Conservation (phyloP, 768 basidiomycete species). For the Mycena alexandri region DNA sequence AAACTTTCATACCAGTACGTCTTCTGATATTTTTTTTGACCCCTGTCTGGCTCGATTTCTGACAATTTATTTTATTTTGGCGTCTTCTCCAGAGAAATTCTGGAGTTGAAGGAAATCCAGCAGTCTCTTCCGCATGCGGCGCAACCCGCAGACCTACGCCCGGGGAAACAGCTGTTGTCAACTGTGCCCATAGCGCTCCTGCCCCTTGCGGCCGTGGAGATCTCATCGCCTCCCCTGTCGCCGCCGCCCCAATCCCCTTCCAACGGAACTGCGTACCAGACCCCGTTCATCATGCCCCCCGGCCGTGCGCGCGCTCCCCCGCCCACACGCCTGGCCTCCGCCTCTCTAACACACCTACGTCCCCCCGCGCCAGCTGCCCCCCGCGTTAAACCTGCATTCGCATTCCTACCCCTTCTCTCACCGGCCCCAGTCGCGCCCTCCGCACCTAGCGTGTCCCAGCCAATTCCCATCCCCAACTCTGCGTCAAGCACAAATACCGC, state of each 20-base stretch:
- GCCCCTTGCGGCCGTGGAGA: slow-evolving; percentile 59
- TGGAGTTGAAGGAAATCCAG: slow-evolving; percentile 79
- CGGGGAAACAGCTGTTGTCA: slow-evolving; percentile 56
- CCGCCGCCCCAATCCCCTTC: slow-evolving; percentile 2
- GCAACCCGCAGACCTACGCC: slow-evolving; percentile 62
- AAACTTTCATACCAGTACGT: slow-evolving; percentile 78
- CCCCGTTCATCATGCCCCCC: slow-evolving; percentile 37
- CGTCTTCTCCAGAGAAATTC: slow-evolving; percentile 61
- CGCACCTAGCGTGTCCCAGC: background rate
- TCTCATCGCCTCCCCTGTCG: slow-evolving; percentile 9
- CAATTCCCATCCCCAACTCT: background rate
- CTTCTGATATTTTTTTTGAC: background rate
- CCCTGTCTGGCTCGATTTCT: slow-evolving; percentile 5
- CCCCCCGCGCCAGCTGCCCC: slow-evolving; percentile 23
- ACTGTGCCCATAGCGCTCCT: slow-evolving; percentile 75
- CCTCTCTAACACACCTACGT: slow-evolving; percentile 35
- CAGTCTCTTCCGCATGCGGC: slow-evolving; percentile 71
- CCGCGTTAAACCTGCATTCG: slow-evolving; percentile 21
- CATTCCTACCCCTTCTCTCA: slow-evolving; percentile 35
- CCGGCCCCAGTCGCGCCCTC: background rate
- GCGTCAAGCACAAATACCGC: background rate
- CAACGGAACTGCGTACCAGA: background rate
- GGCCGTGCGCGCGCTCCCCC: slow-evolving; percentile 26
- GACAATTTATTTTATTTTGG: slow-evolving; percentile 10
- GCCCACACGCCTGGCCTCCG: slow-evolving; percentile 26